Conservation (phyloP, 345 rosid genomes). For the Leavenworthia alabamica region DNA sequence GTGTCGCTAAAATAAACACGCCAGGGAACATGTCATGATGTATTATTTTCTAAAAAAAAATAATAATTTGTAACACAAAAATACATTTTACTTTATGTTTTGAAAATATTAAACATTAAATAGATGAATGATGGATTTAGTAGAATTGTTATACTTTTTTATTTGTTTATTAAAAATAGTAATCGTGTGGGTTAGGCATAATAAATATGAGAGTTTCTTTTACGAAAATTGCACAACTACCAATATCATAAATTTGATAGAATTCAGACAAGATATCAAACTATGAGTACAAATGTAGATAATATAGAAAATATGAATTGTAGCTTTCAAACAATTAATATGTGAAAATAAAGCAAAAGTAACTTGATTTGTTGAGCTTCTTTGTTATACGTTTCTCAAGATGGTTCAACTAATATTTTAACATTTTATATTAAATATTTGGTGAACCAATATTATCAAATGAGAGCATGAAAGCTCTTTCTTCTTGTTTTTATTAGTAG, state of each 20-base stretch:
- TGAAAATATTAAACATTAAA: neutral
- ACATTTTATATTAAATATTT: slow-evolving; percentile 11
- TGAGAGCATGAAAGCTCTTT: slow-evolving; percentile 13
- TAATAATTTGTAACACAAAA: neutral
- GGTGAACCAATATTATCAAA: slow-evolving; percentile 28
- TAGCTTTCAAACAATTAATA: slow-evolving; percentile 17
- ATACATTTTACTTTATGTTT: neutral
- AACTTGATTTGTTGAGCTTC: slow-evolving; percentile 22
- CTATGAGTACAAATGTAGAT: slow-evolving; percentile 22
- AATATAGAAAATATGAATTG: neutral
- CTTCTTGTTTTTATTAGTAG: neutral
- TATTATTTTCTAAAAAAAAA: too few relatives aligned
- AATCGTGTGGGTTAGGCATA: neutral
- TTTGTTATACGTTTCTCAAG: slow-evolving; percentile 10
- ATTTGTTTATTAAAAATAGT: neutral
- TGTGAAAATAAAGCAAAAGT: slow-evolving; percentile 32
- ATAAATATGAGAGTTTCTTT: neutral
- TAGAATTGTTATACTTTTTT: neutral
- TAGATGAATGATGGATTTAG: neutral
- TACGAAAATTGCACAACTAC: slow-evolving; percentile 1
- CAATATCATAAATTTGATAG: neutral
- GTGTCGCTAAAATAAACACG: slow-evolving; percentile 18
- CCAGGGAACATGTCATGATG: slow-evolving; percentile 22
- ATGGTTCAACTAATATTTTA: slow-evolving; percentile 23
- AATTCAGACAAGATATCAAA: slow-evolving; percentile 4